Evolutionary conservation across 2,329 filamentous ascomycete species (phyloP), one percentile per base, ranked within the genome.

Genomic region (Fusarium sp.): DNA sequence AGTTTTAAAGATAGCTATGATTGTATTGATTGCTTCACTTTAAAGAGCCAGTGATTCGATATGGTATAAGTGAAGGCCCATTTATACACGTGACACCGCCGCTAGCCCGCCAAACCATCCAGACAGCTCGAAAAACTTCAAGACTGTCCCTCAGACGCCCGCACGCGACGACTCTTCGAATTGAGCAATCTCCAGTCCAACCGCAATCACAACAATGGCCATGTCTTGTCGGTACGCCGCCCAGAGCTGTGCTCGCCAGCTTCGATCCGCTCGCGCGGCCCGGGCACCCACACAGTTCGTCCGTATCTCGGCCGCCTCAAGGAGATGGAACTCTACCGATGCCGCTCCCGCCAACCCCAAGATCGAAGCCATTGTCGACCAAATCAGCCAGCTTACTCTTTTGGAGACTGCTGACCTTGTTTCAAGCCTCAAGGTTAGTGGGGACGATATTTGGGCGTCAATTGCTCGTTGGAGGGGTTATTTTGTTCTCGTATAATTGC

Each of bases 381-480:
- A 99, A 85, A 99, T 99, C 83, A 97, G 95, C 85, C 91, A 96
- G 89, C 92, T 99, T 89, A 99, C 95, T 46, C 88, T 99, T 64
- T 86, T 99, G 78, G 97, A 99, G 89, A 99, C 96, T 41, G 95
- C 97, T 64, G 96, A 98, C 81, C 87, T 99, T 67, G 96, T 99
- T 59, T 91, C 95, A 59, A 94, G 91, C 83, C 87, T 99, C 81
- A 99, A 99, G 93, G 96, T 98, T 57, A 68, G 64, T 67, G 27
- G 20, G 17, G 84, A 55, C 79, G 64, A 26, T 7, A 13, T 30
- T 7, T 12, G 40, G n/a, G 37, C 13, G 50, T 62, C 58, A 70
- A 73, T 76, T 67, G 66, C 52, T 45, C 23, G 17, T 33, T 45
- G 27, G 52, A 38, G 58, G 45, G 40, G 44, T 44, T 50, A 42